A percentile compares a stretch with the other conserved stretches of the same genome.
These are phyloP conservation scores for Penicillium coprophilum DNA, from an alignment of 495 filamentous ascomycete species.

Conservation along the genomic window DNA sequence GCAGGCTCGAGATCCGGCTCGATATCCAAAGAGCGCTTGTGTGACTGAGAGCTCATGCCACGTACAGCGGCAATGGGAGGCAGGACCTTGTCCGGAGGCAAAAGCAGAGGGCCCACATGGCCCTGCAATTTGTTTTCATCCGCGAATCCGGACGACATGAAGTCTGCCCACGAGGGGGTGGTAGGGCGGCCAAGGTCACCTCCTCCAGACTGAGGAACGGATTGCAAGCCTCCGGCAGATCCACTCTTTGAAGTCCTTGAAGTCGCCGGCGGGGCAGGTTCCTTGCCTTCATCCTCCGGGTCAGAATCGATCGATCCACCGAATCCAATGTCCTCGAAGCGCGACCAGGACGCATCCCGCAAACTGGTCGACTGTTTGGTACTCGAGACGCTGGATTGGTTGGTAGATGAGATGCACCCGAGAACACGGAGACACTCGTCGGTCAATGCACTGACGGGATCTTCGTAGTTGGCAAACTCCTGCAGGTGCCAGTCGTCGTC, in stretches of 20 bases:
- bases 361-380: conserved; percentile 67
- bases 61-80: conserved; percentile 73
- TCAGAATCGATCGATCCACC: conserved; percentile 70
- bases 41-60: conserved; percentile 85
- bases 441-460: conserved; percentile 83
- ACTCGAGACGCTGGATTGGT: conserved; percentile 72
- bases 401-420: conserved; percentile 80
- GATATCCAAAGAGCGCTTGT: conserved; percentile 63
- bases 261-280: conserved; percentile 37
- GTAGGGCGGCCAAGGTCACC: conserved; percentile 77
- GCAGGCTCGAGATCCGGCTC: conserved; percentile 77
- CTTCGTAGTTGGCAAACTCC: conserved; percentile 82
- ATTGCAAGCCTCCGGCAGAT: conserved; percentile 45
- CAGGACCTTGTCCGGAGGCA: conserved; percentile 87
- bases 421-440: conserved; percentile 92
- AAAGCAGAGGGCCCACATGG: conserved; percentile 59
- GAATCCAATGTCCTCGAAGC: conserved; percentile 95
- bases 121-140: conserved; percentile 60
- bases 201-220: conserved; percentile 59
- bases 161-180: conserved; percentile 97
- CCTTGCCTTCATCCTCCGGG: conserved; percentile 55
- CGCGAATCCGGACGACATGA: conserved; percentile 87
- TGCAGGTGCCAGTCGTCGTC: conserved; percentile 81
- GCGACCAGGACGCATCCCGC: conserved; percentile 88
- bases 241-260: conserved; percentile 37